A percentile compares a stretch with the other conserved stretches of the same genome.
Evolutionary conservation across 1,139 yeast genomes (phyloP).

Genomic region (Yamadazyma atlantica): DNA sequence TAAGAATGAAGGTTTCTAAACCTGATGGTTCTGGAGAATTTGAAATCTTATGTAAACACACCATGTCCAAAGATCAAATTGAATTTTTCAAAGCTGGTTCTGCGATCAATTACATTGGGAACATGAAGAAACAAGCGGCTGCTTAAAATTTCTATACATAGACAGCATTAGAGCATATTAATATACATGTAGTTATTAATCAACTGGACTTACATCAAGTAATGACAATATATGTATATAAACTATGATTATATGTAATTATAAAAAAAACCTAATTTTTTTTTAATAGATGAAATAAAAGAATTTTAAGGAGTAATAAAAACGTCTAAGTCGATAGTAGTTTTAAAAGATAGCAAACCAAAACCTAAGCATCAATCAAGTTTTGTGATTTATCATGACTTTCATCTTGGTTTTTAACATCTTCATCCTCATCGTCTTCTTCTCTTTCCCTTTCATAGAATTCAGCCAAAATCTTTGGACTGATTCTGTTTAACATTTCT

Average conservation of each 20-base stretch:
- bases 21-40: constrained; percentile 63
- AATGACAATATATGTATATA: constrained; percentile 3
- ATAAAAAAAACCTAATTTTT: neutral
- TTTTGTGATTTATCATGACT: constrained; percentile 39
- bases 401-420: constrained; percentile 32
- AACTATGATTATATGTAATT: neutral
- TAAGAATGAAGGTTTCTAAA: constrained; percentile 72
- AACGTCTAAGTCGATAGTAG: constrained; percentile 1
- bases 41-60: constrained; percentile 78
- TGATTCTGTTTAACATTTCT: constrained; percentile 96
- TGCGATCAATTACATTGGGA: constrained; percentile 91
- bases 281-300: constrained; percentile 1
- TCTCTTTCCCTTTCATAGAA: constrained; percentile 87
- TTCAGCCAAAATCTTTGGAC: constrained; percentile 93
- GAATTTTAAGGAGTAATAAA: neutral
- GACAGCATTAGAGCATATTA: neutral
- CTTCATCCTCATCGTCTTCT: constrained; percentile 57
- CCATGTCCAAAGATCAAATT: constrained; percentile 95
- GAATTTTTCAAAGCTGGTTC: constrained; percentile 97
- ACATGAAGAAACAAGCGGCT: constrained; percentile 37
- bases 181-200: neutral
- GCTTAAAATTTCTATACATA: neutral
- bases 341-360: too few relatives aligned
- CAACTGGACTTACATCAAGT: too few relatives aligned
- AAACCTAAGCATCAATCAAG: constrained; percentile 51